Evolutionary conservation across 495 filamentous ascomycete species (phyloP).

Genomic region (Evernia prunastri): DNA sequence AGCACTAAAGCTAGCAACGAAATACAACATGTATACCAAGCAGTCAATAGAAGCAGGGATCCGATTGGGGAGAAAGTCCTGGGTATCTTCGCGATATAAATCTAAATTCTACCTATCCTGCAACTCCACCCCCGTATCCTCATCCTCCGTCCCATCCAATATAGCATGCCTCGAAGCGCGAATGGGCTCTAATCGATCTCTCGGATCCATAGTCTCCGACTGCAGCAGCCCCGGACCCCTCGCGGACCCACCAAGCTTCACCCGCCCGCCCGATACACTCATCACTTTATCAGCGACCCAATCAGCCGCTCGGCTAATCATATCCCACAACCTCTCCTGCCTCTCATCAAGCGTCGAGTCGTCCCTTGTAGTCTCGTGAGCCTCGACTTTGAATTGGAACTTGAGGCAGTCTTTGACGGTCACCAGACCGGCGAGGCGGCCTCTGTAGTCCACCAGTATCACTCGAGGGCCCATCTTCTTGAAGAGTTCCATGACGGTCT

Average conservation of each 20-base stretch:
- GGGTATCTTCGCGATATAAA: conserved; percentile 6
- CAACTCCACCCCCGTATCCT: conserved; percentile 56
- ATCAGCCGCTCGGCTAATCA: conserved; percentile 51
- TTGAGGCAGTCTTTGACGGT: conserved; percentile 97
- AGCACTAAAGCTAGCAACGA: neutral
- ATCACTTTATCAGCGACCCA: conserved; percentile 50
- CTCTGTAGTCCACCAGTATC: conserved; percentile 86
- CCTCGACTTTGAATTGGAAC: conserved; percentile 95
- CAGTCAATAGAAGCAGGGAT: neutral
- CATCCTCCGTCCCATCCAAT: conserved; percentile 61
- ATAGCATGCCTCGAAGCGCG: conserved; percentile 35
- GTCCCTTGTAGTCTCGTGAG: conserved; percentile 64
- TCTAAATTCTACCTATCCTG: conserved; percentile 39
- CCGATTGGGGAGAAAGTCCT: neutral
- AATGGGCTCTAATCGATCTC: conserved; percentile 26
- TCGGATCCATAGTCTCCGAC: conserved; percentile 29
- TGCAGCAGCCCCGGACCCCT: conserved; percentile 22
- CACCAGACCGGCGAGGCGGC: conserved; percentile 73
- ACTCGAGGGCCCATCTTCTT: conserved; percentile 96
- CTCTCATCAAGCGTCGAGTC: conserved; percentile 35
- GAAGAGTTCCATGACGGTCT: conserved; percentile 98
- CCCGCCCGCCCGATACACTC: conserved; percentile 41
- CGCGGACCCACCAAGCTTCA: conserved; percentile 24
- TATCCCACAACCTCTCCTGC: conserved; percentile 64
- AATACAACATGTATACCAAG: neutral